A percentile compares a stretch with the other conserved stretches of the same genome.
Conservation (phyloP, 2,329 filamentous ascomycete species). For the Macrophomina tecta region DNA sequence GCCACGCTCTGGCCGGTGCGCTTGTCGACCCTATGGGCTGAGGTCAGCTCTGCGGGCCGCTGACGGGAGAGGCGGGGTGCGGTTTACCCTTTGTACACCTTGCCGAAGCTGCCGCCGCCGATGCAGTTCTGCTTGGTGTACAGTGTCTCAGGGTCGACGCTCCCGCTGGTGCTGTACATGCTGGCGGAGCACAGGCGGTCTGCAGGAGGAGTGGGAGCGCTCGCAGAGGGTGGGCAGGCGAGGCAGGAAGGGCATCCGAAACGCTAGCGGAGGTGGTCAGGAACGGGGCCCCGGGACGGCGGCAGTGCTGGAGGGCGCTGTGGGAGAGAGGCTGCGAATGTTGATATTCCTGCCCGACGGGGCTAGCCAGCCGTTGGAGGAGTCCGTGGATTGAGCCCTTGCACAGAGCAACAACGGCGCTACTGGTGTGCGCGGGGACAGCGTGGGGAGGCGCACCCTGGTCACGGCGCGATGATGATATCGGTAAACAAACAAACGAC, state of each 20-base stretch:
- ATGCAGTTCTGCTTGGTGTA: conserved; percentile 78
- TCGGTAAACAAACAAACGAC: conserved; percentile 25
- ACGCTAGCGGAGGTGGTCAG: conserved; percentile 5
- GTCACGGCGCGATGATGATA: conserved; percentile 22
- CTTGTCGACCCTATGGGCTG: conserved; percentile 76
- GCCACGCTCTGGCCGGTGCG: conserved; percentile 91
- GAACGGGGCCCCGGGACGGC: neutral
- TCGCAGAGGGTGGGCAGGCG: neutral
- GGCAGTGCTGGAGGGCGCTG: neutral
- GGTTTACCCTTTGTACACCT: conserved; percentile 92
- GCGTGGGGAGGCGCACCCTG: conserved; percentile 10
- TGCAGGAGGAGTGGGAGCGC: neutral
- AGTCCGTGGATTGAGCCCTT: conserved; percentile 21
- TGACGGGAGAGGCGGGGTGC: conserved; percentile 24
- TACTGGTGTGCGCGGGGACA: conserved; percentile 15
- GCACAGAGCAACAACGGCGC: conserved; percentile 23
- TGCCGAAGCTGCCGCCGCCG: conserved; percentile 93
- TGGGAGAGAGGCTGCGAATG: neutral
- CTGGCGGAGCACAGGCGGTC: conserved; percentile 8
- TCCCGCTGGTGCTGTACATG: conserved; percentile 44
- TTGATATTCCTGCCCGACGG: conserved; percentile 26
- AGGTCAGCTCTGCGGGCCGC: conserved; percentile 11
- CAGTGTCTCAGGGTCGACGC: conserved; percentile 83
- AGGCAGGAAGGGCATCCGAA: conserved; percentile 14
- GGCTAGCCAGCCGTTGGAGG: conserved; percentile 19